phyloP scores from a whole-genome alignment of 2,329 filamentous ascomycete species.

The Neonectria coccinea region DNA sequence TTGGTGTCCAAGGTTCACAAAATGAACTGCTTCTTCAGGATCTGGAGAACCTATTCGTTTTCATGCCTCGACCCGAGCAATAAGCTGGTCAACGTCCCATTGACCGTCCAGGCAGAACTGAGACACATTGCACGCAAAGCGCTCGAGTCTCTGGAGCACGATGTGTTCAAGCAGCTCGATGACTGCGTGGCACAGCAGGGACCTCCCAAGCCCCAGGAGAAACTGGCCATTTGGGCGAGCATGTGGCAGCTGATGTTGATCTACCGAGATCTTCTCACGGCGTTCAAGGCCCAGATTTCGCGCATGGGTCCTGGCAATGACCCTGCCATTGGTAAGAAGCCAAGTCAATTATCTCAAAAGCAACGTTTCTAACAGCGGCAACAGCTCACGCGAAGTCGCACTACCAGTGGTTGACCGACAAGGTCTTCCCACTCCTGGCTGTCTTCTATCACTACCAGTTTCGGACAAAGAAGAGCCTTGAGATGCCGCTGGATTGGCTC shows the following conservation, averaged over 20 bases:
- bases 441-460: conserved; percentile 57
- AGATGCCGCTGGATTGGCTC: conserved; percentile 54
- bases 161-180: conserved; percentile 56
- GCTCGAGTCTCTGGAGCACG: conserved; percentile 52
- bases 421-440: conserved; percentile 54
- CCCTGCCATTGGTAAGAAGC: conserved; percentile 40
- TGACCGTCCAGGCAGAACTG: conserved; percentile 56
- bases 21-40: conserved; percentile 63
- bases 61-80: conserved; percentile 55
- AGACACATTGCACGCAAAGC: conserved; percentile 54
- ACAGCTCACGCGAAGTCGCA: conserved; percentile 29
- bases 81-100: conserved; percentile 52
- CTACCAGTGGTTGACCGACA: conserved; percentile 48
- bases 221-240: conserved; percentile 60
- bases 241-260: conserved; percentile 64
- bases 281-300: conserved; percentile 47
- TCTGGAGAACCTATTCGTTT: conserved; percentile 60
- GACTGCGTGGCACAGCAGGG: conserved; percentile 54
- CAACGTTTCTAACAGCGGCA: conserved; percentile 25
- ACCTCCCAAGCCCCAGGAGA: conserved; percentile 54
- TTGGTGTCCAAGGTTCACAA: conserved; percentile 58
- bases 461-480: conserved; percentile 55
- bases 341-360: not conserved
- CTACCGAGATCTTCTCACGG: conserved; percentile 57
- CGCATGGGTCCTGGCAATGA: conserved; percentile 39